These are phyloP conservation scores for Fomes fomentarius DNA, from an alignment of 1,284 basidiomycete genomes.

Conservation along the genomic window DNA sequence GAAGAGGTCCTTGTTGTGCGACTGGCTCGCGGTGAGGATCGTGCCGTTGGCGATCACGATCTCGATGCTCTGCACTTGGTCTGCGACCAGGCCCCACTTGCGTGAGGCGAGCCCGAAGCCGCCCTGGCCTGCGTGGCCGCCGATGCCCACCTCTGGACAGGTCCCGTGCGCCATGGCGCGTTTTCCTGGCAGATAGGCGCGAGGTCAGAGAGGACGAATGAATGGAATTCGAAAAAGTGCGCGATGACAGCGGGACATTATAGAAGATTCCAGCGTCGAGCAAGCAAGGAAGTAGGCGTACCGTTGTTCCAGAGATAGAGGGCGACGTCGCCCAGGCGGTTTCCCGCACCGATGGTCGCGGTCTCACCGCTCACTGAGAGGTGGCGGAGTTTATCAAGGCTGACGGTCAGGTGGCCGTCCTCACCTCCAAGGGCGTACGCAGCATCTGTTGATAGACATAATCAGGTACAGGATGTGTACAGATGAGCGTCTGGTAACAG, in stretches of 20 bases:
- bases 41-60: slow-evolving; percentile 9
- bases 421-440: slow-evolving; percentile 10
- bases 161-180: slow-evolving; percentile 12
- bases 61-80: slow-evolving; percentile 8
- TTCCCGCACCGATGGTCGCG: slow-evolving; percentile 10
- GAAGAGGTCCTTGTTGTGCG: slow-evolving; percentile 10
- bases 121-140: slow-evolving; percentile 13
- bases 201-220: background rate
- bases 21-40: background rate
- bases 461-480: too few species aligned
- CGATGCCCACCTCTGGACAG: slow-evolving; percentile 11
- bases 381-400: slow-evolving; percentile 13
- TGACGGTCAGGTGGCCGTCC: slow-evolving; percentile 14
- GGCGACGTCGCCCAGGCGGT: slow-evolving; percentile 10
- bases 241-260: too few species aligned
- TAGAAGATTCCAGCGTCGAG: too few species aligned
- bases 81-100: slow-evolving; percentile 8
- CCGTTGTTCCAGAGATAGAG: slow-evolving; percentile 13
- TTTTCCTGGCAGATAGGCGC: slow-evolving; percentile 2
- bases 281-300: background rate
- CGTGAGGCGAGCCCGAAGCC: slow-evolving; percentile 11
- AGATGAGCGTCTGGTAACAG: too few species aligned
- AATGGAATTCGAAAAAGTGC: too few species aligned
- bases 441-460: background rate
- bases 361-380: slow-evolving; percentile 4